Evolutionary conservation across 2,329 filamentous ascomycete species (phyloP).

Genomic region (Verruconis gallopava): DNA sequence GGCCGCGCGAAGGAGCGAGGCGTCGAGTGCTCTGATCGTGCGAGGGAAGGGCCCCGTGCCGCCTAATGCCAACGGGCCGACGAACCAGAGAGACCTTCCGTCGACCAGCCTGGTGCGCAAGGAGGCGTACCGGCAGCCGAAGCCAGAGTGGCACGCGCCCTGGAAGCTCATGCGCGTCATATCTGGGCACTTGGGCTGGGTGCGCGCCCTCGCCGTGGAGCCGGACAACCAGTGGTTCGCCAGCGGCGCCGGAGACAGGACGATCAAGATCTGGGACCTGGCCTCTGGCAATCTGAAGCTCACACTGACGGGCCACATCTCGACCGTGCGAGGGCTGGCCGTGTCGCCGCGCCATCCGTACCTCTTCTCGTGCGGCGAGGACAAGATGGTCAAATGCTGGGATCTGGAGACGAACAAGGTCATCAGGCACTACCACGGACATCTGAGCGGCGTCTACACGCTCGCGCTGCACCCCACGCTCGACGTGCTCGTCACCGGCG

Average conservation of each 20-base stretch:
- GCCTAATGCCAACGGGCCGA: slow-evolving; percentile 44
- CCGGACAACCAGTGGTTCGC: slow-evolving; percentile 97
- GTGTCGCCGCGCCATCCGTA: slow-evolving; percentile 92
- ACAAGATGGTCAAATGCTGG: slow-evolving; percentile 99
- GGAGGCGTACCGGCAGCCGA: slow-evolving; percentile 52
- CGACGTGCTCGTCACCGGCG: slow-evolving; percentile 88
- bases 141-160: slow-evolving; percentile 91
- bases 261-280: slow-evolving; percentile 98
- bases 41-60: slow-evolving; percentile 34
- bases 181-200: slow-evolving; percentile 92
- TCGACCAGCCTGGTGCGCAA: slow-evolving; percentile 48
- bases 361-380: slow-evolving; percentile 92
- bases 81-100: slow-evolving; percentile 34
- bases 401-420: slow-evolving; percentile 99
- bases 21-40: slow-evolving; percentile 46
- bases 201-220: slow-evolving; percentile 77
- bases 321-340: slow-evolving; percentile 79
- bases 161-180: slow-evolving; percentile 99
- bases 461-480: slow-evolving; percentile 86
- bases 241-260: slow-evolving; percentile 85
- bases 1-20: slow-evolving; percentile 29
- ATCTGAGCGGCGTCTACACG: slow-evolving; percentile 91
- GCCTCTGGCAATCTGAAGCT: slow-evolving; percentile 73
- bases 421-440: slow-evolving; percentile 93
- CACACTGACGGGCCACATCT: slow-evolving; percentile 88